phyloP scores from a whole-genome alignment of 1,284 basidiomycete genomes.

The Clitocybe nebularis region DNA sequence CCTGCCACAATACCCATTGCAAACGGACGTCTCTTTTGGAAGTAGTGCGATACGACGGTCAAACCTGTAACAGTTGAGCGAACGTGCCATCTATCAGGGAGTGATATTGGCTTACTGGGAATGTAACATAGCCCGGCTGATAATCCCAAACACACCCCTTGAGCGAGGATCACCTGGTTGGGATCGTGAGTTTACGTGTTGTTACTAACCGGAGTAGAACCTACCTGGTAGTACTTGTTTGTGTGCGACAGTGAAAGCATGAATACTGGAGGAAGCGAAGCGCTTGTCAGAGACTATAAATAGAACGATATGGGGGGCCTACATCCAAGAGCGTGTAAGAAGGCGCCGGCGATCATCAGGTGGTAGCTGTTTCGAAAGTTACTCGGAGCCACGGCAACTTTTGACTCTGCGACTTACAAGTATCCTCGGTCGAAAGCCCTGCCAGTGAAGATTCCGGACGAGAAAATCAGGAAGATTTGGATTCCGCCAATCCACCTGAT shows the following conservation, averaged over 20 bases:
- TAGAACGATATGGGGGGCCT: slow-evolving; percentile 9
- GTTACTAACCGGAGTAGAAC: background rate
- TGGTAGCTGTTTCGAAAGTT: slow-evolving; percentile 28
- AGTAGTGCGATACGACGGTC: slow-evolving; percentile 45
- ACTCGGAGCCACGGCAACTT: too few relatives aligned
- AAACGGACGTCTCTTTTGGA: slow-evolving; percentile 35
- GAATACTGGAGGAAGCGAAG: slow-evolving; percentile 26
- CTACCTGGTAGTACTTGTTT: slow-evolving; percentile 37
- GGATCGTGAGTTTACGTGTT: slow-evolving; percentile 1
- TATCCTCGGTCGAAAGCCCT: slow-evolving; percentile 37
- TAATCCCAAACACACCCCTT: slow-evolving; percentile 41
- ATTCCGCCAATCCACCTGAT: slow-evolving; percentile 41
- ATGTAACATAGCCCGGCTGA: slow-evolving; percentile 27
- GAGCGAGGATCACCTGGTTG: slow-evolving; percentile 42
- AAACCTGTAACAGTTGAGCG: slow-evolving; percentile 30
- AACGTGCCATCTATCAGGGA: slow-evolving; percentile 18
- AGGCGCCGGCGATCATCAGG: slow-evolving; percentile 28
- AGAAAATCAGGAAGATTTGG: slow-evolving; percentile 35
- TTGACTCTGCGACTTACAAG: slow-evolving; percentile 36
- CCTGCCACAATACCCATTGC: slow-evolving; percentile 44
- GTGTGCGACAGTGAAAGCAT: slow-evolving; percentile 35
- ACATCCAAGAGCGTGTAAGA: slow-evolving; percentile 29
- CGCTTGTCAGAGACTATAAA: slow-evolving; percentile 11
- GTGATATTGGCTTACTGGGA: slow-evolving; percentile 16
- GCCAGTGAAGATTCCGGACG: slow-evolving; percentile 32